Percentiles rank a stretch among this genome's conserved stretches.
These are phyloP conservation scores for Colletotrichum spaethianum DNA, from an alignment of 2,329 filamentous ascomycete genomes.

Conservation along the genomic window DNA sequence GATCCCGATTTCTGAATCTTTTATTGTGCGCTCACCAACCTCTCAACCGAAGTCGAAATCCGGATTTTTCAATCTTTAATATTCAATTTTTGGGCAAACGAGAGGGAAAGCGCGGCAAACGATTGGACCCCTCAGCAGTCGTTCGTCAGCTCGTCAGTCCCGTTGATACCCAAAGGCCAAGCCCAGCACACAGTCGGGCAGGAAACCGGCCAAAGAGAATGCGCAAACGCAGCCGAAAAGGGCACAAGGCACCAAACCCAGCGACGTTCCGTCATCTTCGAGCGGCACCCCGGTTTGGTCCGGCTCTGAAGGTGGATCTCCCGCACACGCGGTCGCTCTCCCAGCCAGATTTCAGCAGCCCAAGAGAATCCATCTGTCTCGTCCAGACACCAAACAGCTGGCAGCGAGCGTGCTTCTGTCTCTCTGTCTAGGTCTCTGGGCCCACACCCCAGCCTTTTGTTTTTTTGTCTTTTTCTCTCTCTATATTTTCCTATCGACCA, in stretches of 20 bases:
- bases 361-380: conserved; percentile 23
- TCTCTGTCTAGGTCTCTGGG: background rate
- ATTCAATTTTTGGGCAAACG: background rate
- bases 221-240: conserved; percentile 25
- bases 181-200: conserved; percentile 36
- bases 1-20: background rate
- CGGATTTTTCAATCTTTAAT: no score
- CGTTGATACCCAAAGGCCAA: conserved; percentile 43
- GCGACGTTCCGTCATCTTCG: conserved; percentile 35
- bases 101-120: conserved; percentile 16
- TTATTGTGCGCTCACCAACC: conserved; percentile 2
- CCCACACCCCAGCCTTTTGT: conserved; percentile 9
- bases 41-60: background rate
- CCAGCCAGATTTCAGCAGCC: conserved; percentile 18
- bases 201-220: conserved; percentile 28
- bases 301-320: conserved; percentile 38
- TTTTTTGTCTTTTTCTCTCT: background rate
- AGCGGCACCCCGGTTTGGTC: conserved; percentile 24
- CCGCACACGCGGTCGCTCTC: conserved; percentile 18
- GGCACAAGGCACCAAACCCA: conserved; percentile 27
- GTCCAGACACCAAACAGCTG: conserved; percentile 28
- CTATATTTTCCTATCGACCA: background rate
- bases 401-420: conserved; percentile 11
- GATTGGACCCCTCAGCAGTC: conserved; percentile 28
- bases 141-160: conserved; percentile 26